Conservation (phyloP, 768 basidiomycete species). For the Boletus patriciae region DNA sequence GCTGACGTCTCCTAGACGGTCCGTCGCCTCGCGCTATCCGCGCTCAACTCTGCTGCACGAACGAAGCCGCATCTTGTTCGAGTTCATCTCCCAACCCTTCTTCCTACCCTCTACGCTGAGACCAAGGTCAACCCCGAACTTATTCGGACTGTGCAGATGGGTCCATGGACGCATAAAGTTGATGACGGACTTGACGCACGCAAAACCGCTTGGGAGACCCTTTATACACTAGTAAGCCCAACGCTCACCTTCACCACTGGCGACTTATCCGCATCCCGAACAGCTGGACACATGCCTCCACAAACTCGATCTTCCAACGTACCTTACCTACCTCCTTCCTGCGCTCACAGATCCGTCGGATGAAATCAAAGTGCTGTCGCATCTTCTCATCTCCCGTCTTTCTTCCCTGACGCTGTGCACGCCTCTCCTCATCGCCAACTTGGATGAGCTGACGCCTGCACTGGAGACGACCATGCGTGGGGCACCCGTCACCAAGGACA, state of each 20-base stretch:
- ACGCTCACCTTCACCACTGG: background rate
- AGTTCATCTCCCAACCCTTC: slow-evolving; percentile 72
- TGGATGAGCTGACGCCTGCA: slow-evolving; percentile 82
- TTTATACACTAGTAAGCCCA: slow-evolving; percentile 82
- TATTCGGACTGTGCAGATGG: slow-evolving; percentile 93
- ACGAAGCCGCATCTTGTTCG: slow-evolving; percentile 91
- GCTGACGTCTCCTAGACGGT: slow-evolving; percentile 61
- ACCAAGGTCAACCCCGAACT: slow-evolving; percentile 76
- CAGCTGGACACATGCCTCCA: slow-evolving; percentile 90
- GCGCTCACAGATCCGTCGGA: slow-evolving; percentile 89
- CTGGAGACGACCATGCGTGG: slow-evolving; percentile 91
- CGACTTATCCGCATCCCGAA: background rate
- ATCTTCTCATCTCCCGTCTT: slow-evolving; percentile 93
- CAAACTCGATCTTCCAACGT: slow-evolving; percentile 84
- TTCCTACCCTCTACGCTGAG: slow-evolving; percentile 85
- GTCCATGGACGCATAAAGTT: slow-evolving; percentile 95
- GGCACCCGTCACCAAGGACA: slow-evolving; percentile 86
- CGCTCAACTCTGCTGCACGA: slow-evolving; percentile 92
- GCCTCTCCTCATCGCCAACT: slow-evolving; percentile 49
- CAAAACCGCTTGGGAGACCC: slow-evolving; percentile 96
- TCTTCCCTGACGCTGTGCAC: slow-evolving; percentile 60
- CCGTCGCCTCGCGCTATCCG: slow-evolving; percentile 83
- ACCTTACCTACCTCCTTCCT: slow-evolving; percentile 75
- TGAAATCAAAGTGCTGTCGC: slow-evolving; percentile 95
- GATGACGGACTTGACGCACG: slow-evolving; percentile 96